Evolutionary conservation across 768 basidiomycete genomes (phyloP).

Genomic region (Hygrophorus russula): DNA sequence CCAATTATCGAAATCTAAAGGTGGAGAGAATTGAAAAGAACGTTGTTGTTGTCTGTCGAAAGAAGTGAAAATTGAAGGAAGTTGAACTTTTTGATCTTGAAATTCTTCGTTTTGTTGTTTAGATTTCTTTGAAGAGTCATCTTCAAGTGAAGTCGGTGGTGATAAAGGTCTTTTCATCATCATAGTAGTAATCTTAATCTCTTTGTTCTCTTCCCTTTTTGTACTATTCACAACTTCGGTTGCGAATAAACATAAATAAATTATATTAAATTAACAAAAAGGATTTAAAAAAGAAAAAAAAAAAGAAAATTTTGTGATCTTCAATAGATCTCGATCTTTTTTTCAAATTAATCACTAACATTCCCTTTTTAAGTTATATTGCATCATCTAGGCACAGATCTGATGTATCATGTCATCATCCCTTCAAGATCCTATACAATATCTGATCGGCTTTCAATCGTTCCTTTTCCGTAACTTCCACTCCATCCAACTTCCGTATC

Average conservation of each 20-base stretch:
- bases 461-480: constrained; percentile 76
- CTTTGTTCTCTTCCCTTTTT: no score
- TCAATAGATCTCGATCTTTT: background rate
- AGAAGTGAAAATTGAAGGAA: constrained; percentile 64
- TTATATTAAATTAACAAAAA: no score
- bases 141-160: no score
- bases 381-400: background rate
- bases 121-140: no score
- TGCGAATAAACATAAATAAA: no score
- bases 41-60: constrained; percentile 29
- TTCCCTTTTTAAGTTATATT: background rate
- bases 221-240: no score
- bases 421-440: constrained; percentile 20
- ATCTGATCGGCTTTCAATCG: constrained; percentile 69
- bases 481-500: constrained; percentile 75
- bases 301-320: background rate
- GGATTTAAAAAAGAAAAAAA: no score
- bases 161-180: no score
- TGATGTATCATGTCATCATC: constrained; percentile 3
- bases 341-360: background rate
- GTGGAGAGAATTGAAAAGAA: constrained; percentile 40
- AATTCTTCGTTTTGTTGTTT: background rate
- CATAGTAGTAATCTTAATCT: no score
- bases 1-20: constrained; percentile 46
- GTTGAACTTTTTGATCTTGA: constrained; percentile 41